Conservation (phyloP, 768 basidiomycete genomes). For the Auricularia sp. region DNA sequence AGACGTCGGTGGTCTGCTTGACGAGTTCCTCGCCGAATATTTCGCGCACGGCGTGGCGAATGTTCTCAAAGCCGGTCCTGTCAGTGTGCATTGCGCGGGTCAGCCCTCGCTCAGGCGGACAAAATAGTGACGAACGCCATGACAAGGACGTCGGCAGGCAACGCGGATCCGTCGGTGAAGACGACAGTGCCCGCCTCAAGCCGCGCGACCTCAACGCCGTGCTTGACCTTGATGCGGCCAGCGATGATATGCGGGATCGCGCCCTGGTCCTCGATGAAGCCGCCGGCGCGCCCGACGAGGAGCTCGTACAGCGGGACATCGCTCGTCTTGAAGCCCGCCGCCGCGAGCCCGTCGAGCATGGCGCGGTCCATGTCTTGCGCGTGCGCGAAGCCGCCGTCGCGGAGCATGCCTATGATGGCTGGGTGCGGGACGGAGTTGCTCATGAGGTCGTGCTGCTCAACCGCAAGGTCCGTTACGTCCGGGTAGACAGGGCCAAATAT, state of each 20-base stretch:
- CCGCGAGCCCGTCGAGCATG: background rate
- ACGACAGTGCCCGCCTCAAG: background rate
- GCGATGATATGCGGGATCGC: background rate
- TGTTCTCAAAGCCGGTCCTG: conserved; percentile 23
- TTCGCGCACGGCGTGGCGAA: conserved; percentile 20
- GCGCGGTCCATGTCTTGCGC: background rate
- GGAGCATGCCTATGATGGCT: background rate
- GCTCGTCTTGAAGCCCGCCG: background rate
- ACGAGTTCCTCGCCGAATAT: conserved; percentile 29
- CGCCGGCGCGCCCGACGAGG: background rate
- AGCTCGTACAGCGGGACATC: background rate
- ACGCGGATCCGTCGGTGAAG: background rate
- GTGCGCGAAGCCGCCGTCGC: background rate
- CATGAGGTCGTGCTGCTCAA: conserved; percentile 1
- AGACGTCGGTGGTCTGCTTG: conserved; percentile 19
- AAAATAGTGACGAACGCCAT: background rate
- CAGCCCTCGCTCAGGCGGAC: conserved; percentile 6
- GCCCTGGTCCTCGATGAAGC: conserved; percentile 2
- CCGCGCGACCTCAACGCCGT: background rate
- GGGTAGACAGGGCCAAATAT: background rate
- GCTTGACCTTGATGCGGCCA: background rate
- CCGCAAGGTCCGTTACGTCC: background rate
- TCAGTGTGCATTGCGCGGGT: too few species aligned
- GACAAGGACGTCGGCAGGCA: background rate
- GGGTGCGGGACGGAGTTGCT: background rate